These are phyloP conservation scores for Saururus chinensis DNA, from an alignment of 164 flowering plant genomes.

Conservation along the genomic window DNA sequence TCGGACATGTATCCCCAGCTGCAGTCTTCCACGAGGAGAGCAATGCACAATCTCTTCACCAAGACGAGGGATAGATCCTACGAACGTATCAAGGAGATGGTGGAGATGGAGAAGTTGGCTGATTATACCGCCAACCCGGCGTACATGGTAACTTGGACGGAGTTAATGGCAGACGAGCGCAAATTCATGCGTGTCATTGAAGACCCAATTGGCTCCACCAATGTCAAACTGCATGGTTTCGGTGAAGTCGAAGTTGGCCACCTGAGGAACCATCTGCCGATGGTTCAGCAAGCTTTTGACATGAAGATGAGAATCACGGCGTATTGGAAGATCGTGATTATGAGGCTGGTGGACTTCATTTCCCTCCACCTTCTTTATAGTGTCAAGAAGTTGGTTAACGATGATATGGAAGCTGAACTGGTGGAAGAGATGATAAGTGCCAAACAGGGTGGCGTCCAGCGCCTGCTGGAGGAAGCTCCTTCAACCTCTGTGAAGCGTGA, in stretches of 20 bases:
- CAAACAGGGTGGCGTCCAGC: slow-evolving; percentile 14
- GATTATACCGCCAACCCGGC: slow-evolving; percentile 29
- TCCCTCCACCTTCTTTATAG: slow-evolving; percentile 14
- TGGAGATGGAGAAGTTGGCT: slow-evolving; percentile 28
- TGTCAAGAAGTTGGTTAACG: slow-evolving; percentile 4
- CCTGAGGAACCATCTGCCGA: slow-evolving; percentile 6
- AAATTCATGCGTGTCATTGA: slow-evolving; percentile 4
- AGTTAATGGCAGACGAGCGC: slow-evolving; percentile 10
- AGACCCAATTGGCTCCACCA: background rate
- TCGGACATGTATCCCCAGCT: slow-evolving; percentile 21
- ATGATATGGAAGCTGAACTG: slow-evolving; percentile 16
- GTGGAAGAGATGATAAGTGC: slow-evolving; percentile 18
- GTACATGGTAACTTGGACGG: slow-evolving; percentile 13
- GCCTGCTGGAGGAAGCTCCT: slow-evolving; percentile 28
- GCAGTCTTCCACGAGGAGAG: slow-evolving; percentile 9
- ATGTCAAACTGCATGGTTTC: slow-evolving; percentile 5
- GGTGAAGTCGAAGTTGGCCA: slow-evolving; percentile 18
- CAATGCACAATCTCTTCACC: slow-evolving; percentile 10
- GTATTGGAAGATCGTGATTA: slow-evolving; percentile 25
- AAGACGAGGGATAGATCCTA: slow-evolving; percentile 12
- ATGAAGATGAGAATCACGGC: slow-evolving; percentile 23
- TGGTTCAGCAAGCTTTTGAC: slow-evolving; percentile 22
- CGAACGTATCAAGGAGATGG: slow-evolving; percentile 14
- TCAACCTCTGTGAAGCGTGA: slow-evolving; percentile 10
- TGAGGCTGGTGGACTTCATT: slow-evolving; percentile 20